Evolutionary conservation across 139 green algal genomes (phyloP).

Genomic region (Pseudopediastrum boryanum): DNA sequence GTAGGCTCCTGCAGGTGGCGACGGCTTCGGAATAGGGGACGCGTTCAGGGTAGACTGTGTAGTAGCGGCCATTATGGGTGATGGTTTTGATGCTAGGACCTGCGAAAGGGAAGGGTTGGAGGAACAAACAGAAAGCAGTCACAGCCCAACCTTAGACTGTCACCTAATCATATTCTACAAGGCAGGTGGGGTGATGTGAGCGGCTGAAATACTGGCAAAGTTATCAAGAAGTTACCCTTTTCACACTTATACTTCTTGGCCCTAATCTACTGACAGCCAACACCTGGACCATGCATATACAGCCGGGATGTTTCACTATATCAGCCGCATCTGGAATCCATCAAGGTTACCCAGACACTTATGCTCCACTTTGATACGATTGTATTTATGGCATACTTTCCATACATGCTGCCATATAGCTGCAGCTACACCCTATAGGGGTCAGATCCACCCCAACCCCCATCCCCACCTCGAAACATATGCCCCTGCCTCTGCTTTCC

Average conservation of each 20-base stretch:
- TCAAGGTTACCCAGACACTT: too few species aligned
- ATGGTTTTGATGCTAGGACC: slow-evolving; percentile 19
- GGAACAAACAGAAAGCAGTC: not conserved
- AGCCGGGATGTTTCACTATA: too few species aligned
- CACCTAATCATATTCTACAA: not conserved
- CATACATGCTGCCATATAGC: too few species aligned
- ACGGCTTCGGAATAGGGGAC: slow-evolving; percentile 8
- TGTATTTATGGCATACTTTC: too few species aligned
- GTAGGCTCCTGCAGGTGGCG: not conserved
- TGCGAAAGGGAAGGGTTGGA: not conserved
- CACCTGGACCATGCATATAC: not conserved
- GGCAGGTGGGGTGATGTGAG: not conserved
- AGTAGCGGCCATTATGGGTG: not conserved
- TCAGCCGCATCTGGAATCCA: too few species aligned
- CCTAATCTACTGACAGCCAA: not conserved
- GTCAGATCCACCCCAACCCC: too few species aligned
- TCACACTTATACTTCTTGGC: not conserved
- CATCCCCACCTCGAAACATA: too few species aligned
- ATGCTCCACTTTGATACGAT: too few species aligned
- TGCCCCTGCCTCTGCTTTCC: too few species aligned
- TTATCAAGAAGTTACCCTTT: not conserved
- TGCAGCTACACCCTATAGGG: too few species aligned
- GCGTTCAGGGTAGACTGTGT: slow-evolving; percentile 23
- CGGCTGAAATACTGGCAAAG: not conserved
- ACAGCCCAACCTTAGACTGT: not conserved